Evolutionary conservation across 2,329 filamentous ascomycete species (phyloP), one percentile per base, ranked within the genome.

Genomic region (Aspergillus neotritici): DNA sequence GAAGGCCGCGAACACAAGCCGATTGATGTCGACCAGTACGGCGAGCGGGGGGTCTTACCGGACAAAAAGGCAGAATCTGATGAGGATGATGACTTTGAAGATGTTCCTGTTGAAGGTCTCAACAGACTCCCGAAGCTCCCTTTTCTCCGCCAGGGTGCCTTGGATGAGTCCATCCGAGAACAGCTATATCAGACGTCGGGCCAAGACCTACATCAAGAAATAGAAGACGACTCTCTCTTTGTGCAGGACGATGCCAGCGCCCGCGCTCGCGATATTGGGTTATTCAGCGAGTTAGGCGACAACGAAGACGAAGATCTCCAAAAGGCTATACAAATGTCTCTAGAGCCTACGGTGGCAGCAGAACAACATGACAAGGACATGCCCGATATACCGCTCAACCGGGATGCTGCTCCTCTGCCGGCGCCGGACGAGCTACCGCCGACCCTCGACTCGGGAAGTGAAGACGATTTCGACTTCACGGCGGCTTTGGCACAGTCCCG

Each of bases 71-170:
- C 82, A 1, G 77, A 78, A 2, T 78, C 78, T 7, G 80, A 80
- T 39, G 84, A 86, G 4, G 83, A 86, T 2, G 85, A 86, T 0
- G 84, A 84, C 4, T 96, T 96, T 56, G 90, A 96, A 62, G 90
- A 96, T 64, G 84, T 96, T 4, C 89, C 90, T 0, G 90, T 96
- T 37, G 87, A 93, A 62, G 90, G 90, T 0, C 60, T 96, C 10
- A 96, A 96, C 56, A 77, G 89, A 39, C 68, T 96, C 12, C 88
- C 89, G 0, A 91, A 83, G 53, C 60, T 71, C 29, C 67, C 66
- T 37, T 65, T 69, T 28, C 56, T 68, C 15, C 63, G 62, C 41
- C 54, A 64, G 11, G 64, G 63, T 11, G 53, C 53, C 40, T 63
- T 69, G 48, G 61, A 69, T 43, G 50, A 64, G 41, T 62, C 64